Percentiles rank a stretch among this genome's conserved stretches.
Conservation (phyloP, 2,329 filamentous ascomycete genomes). For the Graphiopsis chlorocephala region DNA sequence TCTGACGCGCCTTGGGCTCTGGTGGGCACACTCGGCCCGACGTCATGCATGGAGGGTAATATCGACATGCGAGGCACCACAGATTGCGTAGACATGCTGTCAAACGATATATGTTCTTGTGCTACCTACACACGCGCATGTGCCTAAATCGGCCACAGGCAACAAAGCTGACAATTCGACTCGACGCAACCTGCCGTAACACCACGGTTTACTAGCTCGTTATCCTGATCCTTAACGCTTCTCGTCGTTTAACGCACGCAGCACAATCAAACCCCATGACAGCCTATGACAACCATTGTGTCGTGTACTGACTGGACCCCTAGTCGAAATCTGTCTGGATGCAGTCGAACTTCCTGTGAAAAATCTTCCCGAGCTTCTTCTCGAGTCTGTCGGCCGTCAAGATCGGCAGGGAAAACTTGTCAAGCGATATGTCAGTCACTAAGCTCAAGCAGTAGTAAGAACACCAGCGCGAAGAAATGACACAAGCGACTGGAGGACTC, state of each 20-base stretch:
- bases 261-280: neutral
- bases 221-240: neutral
- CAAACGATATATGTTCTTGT: neutral
- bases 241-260: neutral
- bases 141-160: neutral
- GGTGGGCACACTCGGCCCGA: neutral
- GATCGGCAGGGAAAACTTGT: neutral
- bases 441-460: neutral
- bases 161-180: neutral
- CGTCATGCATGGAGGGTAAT: neutral
- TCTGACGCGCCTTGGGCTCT: neutral
- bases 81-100: neutral
- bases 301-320: neutral
- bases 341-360: neutral
- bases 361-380: neutral
- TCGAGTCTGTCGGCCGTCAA: neutral
- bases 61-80: neutral
- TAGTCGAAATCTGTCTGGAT: neutral
- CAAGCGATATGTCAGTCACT: neutral
- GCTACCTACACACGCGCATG: neutral
- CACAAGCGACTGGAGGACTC: neutral
- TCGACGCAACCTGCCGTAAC: neutral
- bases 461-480: neutral
- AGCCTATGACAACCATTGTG: neutral
- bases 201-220: neutral